These are phyloP conservation scores for Salix caprea DNA, from an alignment of 345 rosid genomes.

Conservation along the genomic window DNA sequence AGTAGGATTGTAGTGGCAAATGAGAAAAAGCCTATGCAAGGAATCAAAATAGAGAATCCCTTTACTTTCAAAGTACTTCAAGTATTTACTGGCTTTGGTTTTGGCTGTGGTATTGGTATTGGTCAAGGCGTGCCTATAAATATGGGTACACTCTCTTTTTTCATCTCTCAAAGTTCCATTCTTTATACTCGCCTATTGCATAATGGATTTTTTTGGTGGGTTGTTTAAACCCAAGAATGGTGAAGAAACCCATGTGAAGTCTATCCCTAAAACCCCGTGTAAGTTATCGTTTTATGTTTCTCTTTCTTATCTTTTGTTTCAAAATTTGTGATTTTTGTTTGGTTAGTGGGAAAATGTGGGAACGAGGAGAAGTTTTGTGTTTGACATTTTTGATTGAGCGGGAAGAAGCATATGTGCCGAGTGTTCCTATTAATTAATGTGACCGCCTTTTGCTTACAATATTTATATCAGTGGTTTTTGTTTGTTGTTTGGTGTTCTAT, in stretches of 20 bases:
- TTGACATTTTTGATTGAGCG: not conserved
- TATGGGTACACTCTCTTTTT: constrained; percentile 42
- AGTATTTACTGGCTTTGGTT: constrained; percentile 91
- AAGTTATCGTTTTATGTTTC: constrained; percentile 7
- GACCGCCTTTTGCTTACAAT: not conserved
- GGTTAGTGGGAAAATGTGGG: not conserved
- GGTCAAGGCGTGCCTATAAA: constrained; percentile 79
- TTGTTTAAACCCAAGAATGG: constrained; percentile 30
- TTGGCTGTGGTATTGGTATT: constrained; percentile 93
- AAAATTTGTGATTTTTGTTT: not conserved
- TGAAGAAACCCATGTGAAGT: not conserved
- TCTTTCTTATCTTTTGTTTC: not conserved
- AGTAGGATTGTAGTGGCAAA: constrained; percentile 27
- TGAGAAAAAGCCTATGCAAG: constrained; percentile 42
- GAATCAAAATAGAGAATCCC: constrained; percentile 65
- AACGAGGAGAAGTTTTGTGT: not conserved
- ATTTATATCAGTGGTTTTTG: not conserved
- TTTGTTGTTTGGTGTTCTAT: not conserved
- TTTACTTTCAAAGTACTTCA: constrained; percentile 83
- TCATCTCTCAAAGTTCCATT: not conserved
- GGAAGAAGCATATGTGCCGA: not conserved
- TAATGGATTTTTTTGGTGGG: constrained; percentile 31
- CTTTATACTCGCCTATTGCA: not conserved
- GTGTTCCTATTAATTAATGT: not conserved
- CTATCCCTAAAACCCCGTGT: constrained; percentile 12